These are phyloP conservation scores for Penicillium digitatum DNA, from an alignment of 2,329 filamentous ascomycete species.

Conservation along the genomic window DNA sequence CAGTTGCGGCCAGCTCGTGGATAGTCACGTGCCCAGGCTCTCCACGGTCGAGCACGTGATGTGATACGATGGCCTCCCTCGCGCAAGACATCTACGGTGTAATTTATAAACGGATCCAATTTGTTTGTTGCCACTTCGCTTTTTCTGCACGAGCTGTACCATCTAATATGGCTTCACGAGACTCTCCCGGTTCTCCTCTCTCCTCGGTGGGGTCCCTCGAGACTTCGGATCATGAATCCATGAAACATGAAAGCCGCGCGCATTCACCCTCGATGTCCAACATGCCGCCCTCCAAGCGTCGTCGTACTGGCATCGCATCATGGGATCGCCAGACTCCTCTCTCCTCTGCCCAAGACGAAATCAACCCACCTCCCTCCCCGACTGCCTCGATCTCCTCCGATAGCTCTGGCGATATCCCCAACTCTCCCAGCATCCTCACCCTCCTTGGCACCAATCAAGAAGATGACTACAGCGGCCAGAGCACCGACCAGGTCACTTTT, in stretches of 20 bases:
- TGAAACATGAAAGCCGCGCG: constrained; percentile 50
- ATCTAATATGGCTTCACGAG: constrained; percentile 39
- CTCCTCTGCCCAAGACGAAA: constrained; percentile 41
- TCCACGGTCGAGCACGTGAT: constrained; percentile 8
- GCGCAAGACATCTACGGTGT: constrained; percentile 2
- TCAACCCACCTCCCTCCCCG: constrained; percentile 44
- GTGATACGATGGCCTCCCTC: constrained; percentile 3
- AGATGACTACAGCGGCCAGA: constrained; percentile 66
- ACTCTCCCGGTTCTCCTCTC: constrained; percentile 61
- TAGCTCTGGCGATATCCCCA: constrained; percentile 78
- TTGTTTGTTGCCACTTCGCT: background rate
- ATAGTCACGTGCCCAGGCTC: background rate
- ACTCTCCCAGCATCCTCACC: constrained; percentile 56
- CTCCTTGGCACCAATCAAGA: constrained; percentile 42
- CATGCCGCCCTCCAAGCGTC: constrained; percentile 48
- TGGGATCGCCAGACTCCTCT: constrained; percentile 52
- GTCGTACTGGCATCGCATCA: constrained; percentile 43
- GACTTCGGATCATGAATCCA: constrained; percentile 54
- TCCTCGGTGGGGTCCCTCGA: constrained; percentile 62
- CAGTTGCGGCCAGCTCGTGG: background rate
- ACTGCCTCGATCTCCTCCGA: constrained; percentile 79
- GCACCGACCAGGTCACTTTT: constrained; percentile 69
- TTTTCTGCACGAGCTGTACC: background rate
- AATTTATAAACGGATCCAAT: background rate
- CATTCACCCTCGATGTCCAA: constrained; percentile 40